Evolutionary conservation across 768 basidiomycete species (phyloP).

Genomic region (Calocera viscosa): DNA sequence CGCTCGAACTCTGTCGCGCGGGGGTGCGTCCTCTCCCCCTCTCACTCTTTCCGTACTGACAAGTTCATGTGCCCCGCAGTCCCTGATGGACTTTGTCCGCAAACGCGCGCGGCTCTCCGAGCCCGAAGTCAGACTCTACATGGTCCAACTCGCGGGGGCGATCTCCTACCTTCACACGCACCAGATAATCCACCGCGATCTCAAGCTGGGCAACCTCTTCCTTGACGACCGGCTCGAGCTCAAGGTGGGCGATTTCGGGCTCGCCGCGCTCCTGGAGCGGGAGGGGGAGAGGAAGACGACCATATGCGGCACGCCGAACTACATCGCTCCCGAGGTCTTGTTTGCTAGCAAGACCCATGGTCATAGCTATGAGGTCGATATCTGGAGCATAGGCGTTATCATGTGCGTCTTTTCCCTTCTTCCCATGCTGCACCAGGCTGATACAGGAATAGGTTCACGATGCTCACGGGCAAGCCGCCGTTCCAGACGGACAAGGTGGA

Average conservation of each 20-base stretch:
- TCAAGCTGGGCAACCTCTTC: constrained; percentile 93
- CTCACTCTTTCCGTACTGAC: background rate
- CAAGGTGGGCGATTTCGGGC: constrained; percentile 93
- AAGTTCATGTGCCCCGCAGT: constrained; percentile 20
- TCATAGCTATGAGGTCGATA: constrained; percentile 96
- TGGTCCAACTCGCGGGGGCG: constrained; percentile 89
- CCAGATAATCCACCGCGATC: constrained; percentile 93
- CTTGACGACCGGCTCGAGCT: constrained; percentile 85
- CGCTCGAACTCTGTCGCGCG: constrained; percentile 79
- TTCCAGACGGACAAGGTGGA: constrained; percentile 99
- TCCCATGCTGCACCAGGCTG: background rate
- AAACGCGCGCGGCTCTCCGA: constrained; percentile 79
- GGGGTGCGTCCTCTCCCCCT: constrained; percentile 35
- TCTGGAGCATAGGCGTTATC: constrained; percentile 96
- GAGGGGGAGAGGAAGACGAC: constrained; percentile 98
- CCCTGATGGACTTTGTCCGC: constrained; percentile 82
- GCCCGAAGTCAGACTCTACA: constrained; percentile 82
- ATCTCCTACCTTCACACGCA: constrained; percentile 96
- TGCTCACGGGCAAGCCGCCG: constrained; percentile 86
- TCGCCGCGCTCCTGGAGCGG: constrained; percentile 92
- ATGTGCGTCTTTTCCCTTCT: constrained; percentile 30
- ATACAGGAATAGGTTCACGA: constrained; percentile 62
- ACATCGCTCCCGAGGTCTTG: constrained; percentile 94
- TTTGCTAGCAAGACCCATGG: constrained; percentile 83
- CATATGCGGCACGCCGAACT: constrained; percentile 96